Evolutionary conservation across 331 rosid species (phyloP), one percentile per base, ranked within the genome.

Genomic region (Saraca asoca): DNA sequence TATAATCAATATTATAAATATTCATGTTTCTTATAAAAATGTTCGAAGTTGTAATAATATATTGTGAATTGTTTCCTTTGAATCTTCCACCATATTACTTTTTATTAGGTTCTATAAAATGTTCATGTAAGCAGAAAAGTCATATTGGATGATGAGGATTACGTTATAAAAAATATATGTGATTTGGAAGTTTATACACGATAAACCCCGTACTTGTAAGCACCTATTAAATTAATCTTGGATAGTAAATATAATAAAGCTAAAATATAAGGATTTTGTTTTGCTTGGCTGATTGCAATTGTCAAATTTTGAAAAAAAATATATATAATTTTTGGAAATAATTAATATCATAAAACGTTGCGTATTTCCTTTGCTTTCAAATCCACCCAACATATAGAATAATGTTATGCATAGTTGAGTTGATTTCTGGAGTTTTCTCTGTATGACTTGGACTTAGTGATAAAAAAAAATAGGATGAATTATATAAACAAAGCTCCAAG

Each of bases 21-120:
- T 51, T 17, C 35, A 48, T 45, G 70, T 64, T 53, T 68, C 64
- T 33, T 68, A 56, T 35, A 42, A 63, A 29, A 57, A 44, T 16
- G 17, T 17, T 46, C 37, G 48, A 54, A 49, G 15, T 24, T 24
- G 31, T 24, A 24, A 24, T 24, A 24, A 64, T 56, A 24, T 58
- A 58, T 41, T 50, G 13, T 41, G 43, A 10, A 42, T 51, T 5
- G 43, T 58, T 39, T 61, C 13, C 20, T 61, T 20, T 19, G 46
- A 52, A 41, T 50, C 44, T 75, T 60, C 75, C 66, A 57, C 73
- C 66, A 75, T 66, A 68, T 63, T 50, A 17, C 55, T 80, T 71
- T 35, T 56, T 20, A 46, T 14, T 14, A 18, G 5, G 29, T 9
- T 43, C 13, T n/a, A 16, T n/a, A 35, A 39, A 71, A 77, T 75